Conservation (phyloP, 2,329 filamentous ascomycete species). For the Hymenoscyphus infarciens region DNA sequence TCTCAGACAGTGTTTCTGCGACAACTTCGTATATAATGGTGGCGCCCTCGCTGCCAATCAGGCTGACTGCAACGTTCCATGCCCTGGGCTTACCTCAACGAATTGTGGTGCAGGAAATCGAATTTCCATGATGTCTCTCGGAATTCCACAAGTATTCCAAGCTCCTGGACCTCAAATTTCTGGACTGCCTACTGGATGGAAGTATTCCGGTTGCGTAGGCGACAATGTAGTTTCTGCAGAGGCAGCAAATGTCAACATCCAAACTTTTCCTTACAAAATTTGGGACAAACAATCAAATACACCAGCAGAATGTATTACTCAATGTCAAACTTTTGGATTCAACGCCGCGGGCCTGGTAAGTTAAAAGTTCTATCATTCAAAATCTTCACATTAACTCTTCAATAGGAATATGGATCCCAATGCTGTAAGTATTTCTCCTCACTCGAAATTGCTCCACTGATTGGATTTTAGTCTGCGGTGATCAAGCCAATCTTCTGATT, state of each 20-base stretch:
- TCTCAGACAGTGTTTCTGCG: conserved; percentile 31
- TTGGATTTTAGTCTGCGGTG: conserved; percentile 26
- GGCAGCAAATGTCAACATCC: conserved; percentile 37
- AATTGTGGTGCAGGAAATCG: conserved; percentile 35
- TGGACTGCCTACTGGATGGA: conserved; percentile 23
- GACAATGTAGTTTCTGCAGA: conserved; percentile 59
- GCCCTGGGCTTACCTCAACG: conserved; percentile 29
- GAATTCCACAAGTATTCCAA: conserved; percentile 18
- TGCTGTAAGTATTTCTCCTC: conserved; percentile 22
- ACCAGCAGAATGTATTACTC: conserved; percentile 22
- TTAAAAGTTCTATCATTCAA: background rate
- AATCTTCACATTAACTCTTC: background rate
- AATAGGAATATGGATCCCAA: conserved; percentile 25
- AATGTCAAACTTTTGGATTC: conserved; percentile 28
- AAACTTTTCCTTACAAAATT: conserved; percentile 28
- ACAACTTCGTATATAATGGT: conserved; percentile 28
- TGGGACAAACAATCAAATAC: conserved; percentile 21
- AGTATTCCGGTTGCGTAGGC: conserved; percentile 32
- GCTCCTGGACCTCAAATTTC: conserved; percentile 38
- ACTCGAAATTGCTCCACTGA: conserved; percentile 29
- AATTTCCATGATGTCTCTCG: conserved; percentile 26
- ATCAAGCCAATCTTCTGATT: conserved; percentile 24
- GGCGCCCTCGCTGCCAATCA: conserved; percentile 32
- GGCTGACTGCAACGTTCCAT: conserved; percentile 34
- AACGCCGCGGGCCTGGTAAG: conserved; percentile 25